Conservation (phyloP, 1,139 yeast genomes). For the Kluyveromyces sp. region DNA sequence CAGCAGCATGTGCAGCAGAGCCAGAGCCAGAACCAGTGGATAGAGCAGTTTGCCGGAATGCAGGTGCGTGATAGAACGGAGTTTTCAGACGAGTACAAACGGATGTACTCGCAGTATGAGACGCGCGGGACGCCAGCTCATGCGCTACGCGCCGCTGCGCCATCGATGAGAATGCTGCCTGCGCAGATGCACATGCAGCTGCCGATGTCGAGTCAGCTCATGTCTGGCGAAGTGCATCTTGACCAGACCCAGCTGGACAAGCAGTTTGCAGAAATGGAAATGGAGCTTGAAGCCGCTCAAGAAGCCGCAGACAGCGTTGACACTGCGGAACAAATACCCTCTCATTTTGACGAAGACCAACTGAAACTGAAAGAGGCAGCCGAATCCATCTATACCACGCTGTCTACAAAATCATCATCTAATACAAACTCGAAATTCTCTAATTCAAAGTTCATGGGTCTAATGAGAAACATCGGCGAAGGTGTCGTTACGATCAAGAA, state of each 20-base stretch:
- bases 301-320: neutral
- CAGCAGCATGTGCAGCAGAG: neutral
- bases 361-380: constrained; percentile 24
- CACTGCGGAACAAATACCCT: neutral
- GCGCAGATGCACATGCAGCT: neutral
- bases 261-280: constrained; percentile 21
- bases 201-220: no score
- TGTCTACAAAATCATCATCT: constrained; percentile 12
- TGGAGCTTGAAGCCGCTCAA: constrained; percentile 9
- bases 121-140: constrained; percentile 4
- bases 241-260: constrained; percentile 10
- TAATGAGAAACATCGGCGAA: constrained; percentile 28
- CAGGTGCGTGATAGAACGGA: constrained; percentile 26
- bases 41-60: constrained; percentile 24
- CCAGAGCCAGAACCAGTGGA: constrained; percentile 12
- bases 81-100: constrained; percentile 25
- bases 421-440: constrained; percentile 17
- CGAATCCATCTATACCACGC: constrained; percentile 18
- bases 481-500: constrained; percentile 27
- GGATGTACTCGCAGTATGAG: constrained; percentile 21
- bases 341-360: constrained; percentile 19
- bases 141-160: neutral
- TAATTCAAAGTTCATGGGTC: constrained; percentile 26
- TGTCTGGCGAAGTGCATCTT: no score
- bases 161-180: neutral